Evolutionary conservation across 768 basidiomycete genomes (phyloP).

Genomic region (Trametes villosa): DNA sequence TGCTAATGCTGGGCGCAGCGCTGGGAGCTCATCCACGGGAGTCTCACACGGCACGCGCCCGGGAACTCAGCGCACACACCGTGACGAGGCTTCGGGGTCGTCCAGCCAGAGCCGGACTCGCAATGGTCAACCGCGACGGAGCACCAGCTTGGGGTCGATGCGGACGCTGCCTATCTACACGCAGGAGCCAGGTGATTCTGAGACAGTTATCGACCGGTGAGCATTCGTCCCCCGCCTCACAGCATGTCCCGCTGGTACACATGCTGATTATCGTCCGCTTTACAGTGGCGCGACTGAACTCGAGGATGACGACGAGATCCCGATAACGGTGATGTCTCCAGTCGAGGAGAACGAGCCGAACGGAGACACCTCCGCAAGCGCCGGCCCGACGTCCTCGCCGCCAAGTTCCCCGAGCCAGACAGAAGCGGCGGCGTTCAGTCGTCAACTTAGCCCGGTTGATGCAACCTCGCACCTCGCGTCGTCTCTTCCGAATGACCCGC

Average conservation of each 20-base stretch:
- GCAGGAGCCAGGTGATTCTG: constrained; percentile 83
- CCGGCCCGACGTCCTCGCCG: neutral
- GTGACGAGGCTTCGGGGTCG: neutral
- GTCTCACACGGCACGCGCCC: neutral
- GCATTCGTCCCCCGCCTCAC: constrained; percentile 16
- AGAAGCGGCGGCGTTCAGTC: neutral
- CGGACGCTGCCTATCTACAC: constrained; percentile 77
- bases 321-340: constrained; percentile 18
- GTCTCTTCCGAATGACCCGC: neutral
- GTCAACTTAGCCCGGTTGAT: constrained; percentile 5
- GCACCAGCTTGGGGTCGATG: constrained; percentile 71
- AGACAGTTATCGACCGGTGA: constrained; percentile 69
- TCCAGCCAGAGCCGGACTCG: neutral
- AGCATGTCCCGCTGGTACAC: neutral
- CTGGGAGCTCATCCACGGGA: neutral
- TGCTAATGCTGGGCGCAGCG: neutral
- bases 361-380: neutral
- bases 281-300: constrained; percentile 17
- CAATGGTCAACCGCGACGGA: constrained; percentile 14
- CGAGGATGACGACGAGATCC: constrained; percentile 16
- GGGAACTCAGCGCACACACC: neutral
- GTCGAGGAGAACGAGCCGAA: constrained; percentile 14
- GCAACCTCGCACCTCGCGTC: neutral
- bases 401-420: neutral
- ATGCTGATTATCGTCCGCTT: neutral